phyloP scores from a whole-genome alignment of 1,284 basidiomycete species.

The Pterula multifida region DNA sequence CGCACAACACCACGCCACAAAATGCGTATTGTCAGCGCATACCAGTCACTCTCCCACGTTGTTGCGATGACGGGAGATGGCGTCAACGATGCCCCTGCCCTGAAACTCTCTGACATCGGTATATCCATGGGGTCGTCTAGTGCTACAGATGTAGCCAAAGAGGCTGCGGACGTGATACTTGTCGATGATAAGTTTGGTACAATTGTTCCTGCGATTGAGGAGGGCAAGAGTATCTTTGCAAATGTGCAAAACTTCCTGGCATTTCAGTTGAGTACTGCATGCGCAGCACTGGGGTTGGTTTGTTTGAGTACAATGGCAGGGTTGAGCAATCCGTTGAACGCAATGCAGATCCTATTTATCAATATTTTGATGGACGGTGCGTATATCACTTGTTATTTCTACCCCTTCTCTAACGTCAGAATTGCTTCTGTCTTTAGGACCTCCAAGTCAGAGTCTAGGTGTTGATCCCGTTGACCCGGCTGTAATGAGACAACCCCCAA shows the following conservation, averaged over 20 bases:
- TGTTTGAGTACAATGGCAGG: constrained; percentile 86
- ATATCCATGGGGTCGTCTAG: constrained; percentile 88
- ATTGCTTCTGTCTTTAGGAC: constrained; percentile 35
- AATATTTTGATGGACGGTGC: constrained; percentile 97
- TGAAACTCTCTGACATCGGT: constrained; percentile 98
- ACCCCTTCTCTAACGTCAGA: constrained; percentile 2
- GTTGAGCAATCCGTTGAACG: constrained; percentile 86
- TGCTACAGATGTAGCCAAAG: constrained; percentile 96
- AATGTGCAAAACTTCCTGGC: constrained; percentile 97
- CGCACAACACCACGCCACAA: constrained; percentile 94
- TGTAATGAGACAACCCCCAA: constrained; percentile 82
- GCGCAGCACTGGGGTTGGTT: constrained; percentile 90
- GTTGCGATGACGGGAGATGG: constrained; percentile 99
- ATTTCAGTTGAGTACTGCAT: constrained; percentile 95
- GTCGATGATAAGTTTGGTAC: constrained; percentile 97
- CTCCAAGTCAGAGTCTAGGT: constrained; percentile 90
- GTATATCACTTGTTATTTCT: too few relatives aligned
- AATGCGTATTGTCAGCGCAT: constrained; percentile 92
- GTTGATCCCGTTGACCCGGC: constrained; percentile 92
- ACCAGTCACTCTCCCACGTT: constrained; percentile 78
- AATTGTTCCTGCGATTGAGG: constrained; percentile 88
- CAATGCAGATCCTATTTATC: constrained; percentile 98
- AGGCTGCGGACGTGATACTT: constrained; percentile 93
- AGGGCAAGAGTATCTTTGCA: constrained; percentile 98
- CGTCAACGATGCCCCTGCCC: constrained; percentile 93